phyloP scores from a whole-genome alignment of 2,329 filamentous ascomycete species.

The Torrubiella hemipterigena region DNA sequence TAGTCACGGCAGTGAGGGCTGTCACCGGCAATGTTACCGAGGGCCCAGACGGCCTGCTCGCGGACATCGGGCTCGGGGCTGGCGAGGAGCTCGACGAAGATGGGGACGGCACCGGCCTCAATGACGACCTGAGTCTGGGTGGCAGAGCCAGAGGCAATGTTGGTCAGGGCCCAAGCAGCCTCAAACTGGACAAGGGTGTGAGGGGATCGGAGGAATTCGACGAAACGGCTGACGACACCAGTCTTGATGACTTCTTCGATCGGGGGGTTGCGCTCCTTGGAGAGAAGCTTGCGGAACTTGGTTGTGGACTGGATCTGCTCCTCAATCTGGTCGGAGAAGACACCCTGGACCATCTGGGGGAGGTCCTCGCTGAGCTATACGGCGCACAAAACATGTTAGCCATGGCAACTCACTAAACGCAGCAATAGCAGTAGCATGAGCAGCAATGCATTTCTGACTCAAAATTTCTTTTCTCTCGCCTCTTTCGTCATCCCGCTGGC shows the following conservation, averaged over 20 bases:
- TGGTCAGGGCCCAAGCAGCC: constrained; percentile 97
- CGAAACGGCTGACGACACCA: constrained; percentile 91
- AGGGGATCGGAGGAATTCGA: constrained; percentile 94
- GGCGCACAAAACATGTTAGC: not conserved
- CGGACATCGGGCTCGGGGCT: constrained; percentile 96
- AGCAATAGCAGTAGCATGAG: too few species aligned
- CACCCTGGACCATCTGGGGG: constrained; percentile 92
- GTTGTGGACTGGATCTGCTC: constrained; percentile 94
- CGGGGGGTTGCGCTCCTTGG: constrained; percentile 96
- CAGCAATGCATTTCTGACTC: too few species aligned
- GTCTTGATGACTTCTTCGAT: constrained; percentile 99
- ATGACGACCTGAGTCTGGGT: constrained; percentile 98
- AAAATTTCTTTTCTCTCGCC: too few species aligned
- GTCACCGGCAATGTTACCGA: constrained; percentile 97
- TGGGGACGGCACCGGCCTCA: constrained; percentile 92
- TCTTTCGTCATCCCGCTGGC: too few species aligned
- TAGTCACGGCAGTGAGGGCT: constrained; percentile 97
- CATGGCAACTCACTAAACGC: too few species aligned
- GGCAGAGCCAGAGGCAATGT: constrained; percentile 95
- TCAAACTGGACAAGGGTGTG: constrained; percentile 98
- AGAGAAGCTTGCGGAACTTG: constrained; percentile 95
- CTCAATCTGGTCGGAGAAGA: constrained; percentile 98
- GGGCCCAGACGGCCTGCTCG: constrained; percentile 96
- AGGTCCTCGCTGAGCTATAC: constrained; percentile 89
- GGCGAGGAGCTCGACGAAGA: constrained; percentile 90